Evolutionary conservation across 108 stramenopile genomes (phyloP), one percentile per base, ranked within the genome.

Genomic region (Skeletonema potamos): DNA sequence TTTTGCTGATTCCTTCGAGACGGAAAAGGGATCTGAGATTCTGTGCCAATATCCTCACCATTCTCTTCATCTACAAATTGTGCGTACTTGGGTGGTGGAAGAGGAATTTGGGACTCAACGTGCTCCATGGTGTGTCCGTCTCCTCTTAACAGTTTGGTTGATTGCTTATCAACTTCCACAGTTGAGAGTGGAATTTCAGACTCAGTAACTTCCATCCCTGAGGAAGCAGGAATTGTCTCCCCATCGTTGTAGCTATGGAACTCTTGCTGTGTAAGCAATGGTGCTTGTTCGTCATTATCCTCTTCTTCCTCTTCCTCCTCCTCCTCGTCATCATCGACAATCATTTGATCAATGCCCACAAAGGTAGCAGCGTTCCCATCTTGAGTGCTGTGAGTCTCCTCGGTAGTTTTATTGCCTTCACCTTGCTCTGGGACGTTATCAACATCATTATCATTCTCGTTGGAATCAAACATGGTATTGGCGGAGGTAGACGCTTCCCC

Each of bases 311-410:
- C 34, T 10, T n/a, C 39, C 10, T 17, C 55, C 27, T 28, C 55
- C 3, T 56, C 55, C 4, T 12, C 26, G 43, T 63, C 62, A 18
- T 22, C 20, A 9, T 63, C 46, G 24, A 33, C 41, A 43, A 70
- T 32, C 68, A 70, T 70, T 59, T 70, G 57, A 59, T 60, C 58
- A 39, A 70, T 70, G 12, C 68, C 68, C 9, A 44, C 41, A 29
- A 70, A 70, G 9, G 58, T 17, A 28, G 34, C 27, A 32, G 27
- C 39, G n/a, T 41, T 41, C 15, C n/a, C 39, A 3, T 41, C 39
- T n/a, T 41, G 39, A 2, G 39, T 20, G 11, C 6, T 59, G 29
- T 0, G 15, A 10, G 0, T 41, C 15, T 41, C 15, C 39, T 41
- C 39, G n/a, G 39, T 41, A 17, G n/a, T 43, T 12, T 27, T 13